These are phyloP conservation scores for Vitis labrusca DNA, from an alignment of 164 flowering plant species.

Conservation along the genomic window DNA sequence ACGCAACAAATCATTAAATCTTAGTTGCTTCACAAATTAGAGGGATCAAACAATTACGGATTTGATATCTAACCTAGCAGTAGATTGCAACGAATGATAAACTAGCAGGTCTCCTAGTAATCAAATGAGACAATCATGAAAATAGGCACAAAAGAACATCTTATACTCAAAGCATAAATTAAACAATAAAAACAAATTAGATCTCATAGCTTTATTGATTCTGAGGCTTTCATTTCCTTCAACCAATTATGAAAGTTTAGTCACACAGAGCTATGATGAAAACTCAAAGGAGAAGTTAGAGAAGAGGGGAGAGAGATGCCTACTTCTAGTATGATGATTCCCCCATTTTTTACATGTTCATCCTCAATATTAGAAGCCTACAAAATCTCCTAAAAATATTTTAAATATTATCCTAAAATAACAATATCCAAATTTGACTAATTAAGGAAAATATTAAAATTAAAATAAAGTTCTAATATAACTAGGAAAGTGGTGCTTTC, in stretches of 20 bases:
- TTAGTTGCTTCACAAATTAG: neutral
- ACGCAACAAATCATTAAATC: neutral
- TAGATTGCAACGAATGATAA: neutral
- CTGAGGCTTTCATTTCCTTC: conserved; percentile 4
- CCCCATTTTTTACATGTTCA: no score
- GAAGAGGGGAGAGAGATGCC: no score
- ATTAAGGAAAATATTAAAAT: no score
- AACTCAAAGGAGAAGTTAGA: conserved; percentile 1
- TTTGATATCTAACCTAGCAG: neutral
- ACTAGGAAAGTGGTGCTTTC: no score
- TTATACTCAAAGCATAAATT: conserved; percentile 3
- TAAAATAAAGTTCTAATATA: no score
- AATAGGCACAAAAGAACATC: conserved; percentile 2
- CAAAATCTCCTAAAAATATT: no score
- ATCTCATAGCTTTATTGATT: conserved; percentile 9
- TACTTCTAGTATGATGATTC: no score
- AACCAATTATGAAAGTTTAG: conserved; percentile 6
- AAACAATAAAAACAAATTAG: conserved; percentile 7
- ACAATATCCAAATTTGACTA: no score
- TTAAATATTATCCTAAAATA: no score
- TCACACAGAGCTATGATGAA: neutral
- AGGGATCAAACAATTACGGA: neutral
- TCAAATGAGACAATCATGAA: conserved; percentile 8
- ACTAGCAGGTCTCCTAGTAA: conserved; percentile 8
- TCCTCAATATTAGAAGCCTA: no score